These are phyloP conservation scores for Lactarius tabidus DNA, from an alignment of 768 basidiomycete genomes.

Conservation along the genomic window DNA sequence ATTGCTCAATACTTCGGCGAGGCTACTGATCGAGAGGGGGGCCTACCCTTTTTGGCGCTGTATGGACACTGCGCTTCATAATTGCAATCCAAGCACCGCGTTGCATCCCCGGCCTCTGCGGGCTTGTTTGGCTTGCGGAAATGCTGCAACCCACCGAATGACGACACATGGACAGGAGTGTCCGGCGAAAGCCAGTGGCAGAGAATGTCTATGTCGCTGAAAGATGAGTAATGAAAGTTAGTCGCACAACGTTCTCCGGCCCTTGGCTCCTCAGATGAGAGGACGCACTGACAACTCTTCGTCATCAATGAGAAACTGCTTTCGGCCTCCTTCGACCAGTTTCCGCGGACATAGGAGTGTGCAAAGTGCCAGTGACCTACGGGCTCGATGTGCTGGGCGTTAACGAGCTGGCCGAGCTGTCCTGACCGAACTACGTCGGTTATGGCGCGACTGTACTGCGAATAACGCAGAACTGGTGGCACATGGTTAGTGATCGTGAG, in stretches of 20 bases:
- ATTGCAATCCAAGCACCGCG: slow-evolving; percentile 74
- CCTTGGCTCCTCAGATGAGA: not conserved
- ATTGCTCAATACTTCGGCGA: not conserved
- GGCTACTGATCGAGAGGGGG: not conserved
- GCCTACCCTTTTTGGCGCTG: slow-evolving; percentile 79
- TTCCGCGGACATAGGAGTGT: slow-evolving; percentile 83
- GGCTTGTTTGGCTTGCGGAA: slow-evolving; percentile 77
- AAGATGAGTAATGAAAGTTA: not conserved
- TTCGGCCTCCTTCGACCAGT: slow-evolving; percentile 65
- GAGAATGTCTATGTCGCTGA: slow-evolving; percentile 80
- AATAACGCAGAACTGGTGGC: slow-evolving; percentile 81
- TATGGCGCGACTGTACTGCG: slow-evolving; percentile 73
- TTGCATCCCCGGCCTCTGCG: slow-evolving; percentile 56
- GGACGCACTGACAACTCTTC: slow-evolving; percentile 80
- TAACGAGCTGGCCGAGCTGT: slow-evolving; percentile 70
- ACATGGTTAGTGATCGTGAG: not conserved
- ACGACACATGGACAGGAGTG: slow-evolving; percentile 65
- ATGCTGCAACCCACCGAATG: slow-evolving; percentile 82
- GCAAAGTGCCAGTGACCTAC: slow-evolving; percentile 87
- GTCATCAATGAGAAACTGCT: slow-evolving; percentile 85
- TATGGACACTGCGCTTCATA: slow-evolving; percentile 73
- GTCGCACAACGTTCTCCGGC: slow-evolving; percentile 2
- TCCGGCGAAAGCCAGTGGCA: slow-evolving; percentile 73
- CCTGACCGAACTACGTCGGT: slow-evolving; percentile 68
- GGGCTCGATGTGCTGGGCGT: slow-evolving; percentile 81